Conservation (phyloP, 1,284 basidiomycete genomes). For the Irpex sp. region DNA sequence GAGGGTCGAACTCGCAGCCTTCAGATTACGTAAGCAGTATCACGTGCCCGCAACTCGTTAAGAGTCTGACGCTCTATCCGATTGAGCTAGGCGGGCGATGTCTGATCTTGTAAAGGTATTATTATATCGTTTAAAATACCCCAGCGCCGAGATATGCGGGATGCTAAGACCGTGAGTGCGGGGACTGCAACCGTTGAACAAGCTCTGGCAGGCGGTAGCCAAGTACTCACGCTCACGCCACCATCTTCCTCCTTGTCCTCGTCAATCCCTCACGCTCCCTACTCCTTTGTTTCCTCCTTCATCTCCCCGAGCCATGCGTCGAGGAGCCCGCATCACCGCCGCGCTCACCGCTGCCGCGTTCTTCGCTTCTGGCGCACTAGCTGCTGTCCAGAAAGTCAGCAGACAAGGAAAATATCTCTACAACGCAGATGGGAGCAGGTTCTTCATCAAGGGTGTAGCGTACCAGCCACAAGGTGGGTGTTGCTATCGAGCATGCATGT, state of each 20-base stretch:
- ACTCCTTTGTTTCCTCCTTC: constrained; percentile 5
- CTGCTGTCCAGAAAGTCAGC: constrained; percentile 56
- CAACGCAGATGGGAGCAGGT: constrained; percentile 65
- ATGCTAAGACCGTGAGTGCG: no score
- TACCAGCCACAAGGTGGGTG: constrained; percentile 81
- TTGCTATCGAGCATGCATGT: constrained; percentile 4
- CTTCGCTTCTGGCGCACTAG: constrained; percentile 35
- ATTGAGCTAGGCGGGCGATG: constrained; percentile 77
- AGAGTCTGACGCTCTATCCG: constrained; percentile 86
- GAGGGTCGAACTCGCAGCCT: constrained; percentile 88
- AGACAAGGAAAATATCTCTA: constrained; percentile 80
- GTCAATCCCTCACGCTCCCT: neutral
- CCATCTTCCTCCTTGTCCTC: neutral
- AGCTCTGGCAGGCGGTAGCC: neutral
- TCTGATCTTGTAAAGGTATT: no score
- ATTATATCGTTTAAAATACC: no score
- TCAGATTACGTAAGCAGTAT: constrained; percentile 44
- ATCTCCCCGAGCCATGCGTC: constrained; percentile 22
- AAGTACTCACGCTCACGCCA: neutral
- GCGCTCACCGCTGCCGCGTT: constrained; percentile 23
- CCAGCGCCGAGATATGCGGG: no score
- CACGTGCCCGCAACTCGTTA: constrained; percentile 16
- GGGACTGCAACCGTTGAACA: neutral
- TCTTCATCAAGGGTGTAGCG: constrained; percentile 90
- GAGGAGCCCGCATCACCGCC: constrained; percentile 18